Evolutionary conservation across 2,329 filamentous ascomycete genomes (phyloP), one percentile per base, ranked within the genome.

Genomic region (Fonsecaea pedrosoi): DNA sequence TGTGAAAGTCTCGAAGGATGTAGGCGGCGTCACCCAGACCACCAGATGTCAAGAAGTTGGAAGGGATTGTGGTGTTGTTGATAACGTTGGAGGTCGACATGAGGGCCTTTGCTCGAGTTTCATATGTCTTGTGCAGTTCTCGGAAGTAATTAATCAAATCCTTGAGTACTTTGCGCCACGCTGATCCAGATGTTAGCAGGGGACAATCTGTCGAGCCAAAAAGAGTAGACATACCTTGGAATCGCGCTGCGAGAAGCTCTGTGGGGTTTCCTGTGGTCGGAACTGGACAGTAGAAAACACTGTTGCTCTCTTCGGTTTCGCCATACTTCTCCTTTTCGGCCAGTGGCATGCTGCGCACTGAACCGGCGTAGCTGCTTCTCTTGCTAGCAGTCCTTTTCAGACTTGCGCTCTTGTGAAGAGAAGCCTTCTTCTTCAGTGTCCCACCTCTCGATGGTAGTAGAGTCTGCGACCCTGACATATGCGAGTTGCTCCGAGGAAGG

Each of bases 121-220:
- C 94, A 78, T 97, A 97, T 56, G 94, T 92, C 59, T 86, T 86
- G 76, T 97, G 92, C 55, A 98, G 89, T 77, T 98, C 95, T 73
- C 92, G 89, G 77, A 97, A 98, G 78, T 97, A 98, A 64, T 91
- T 83, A 71, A 98, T 97, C 54, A 98, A 84, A 72, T 97, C 94
- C 78, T 98, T 98, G 61, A 99, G 86, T 13, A 97, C 86, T 82
- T 96, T 97, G 74, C 95, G 88, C 95, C 95, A 99, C 60, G 91
- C 93, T 96, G 70, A 8, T 25, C 4, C 30, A 62, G 18, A 64
- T n/a, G 64, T 60, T 38, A 62, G 38, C n/a, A 13, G 18, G 34
- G 18, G 13, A 38, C 45, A 3, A 42, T 18, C 10, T 10, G 2
- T 18, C 25, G 21, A 13, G 32, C 10, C 25, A 15, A 25, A 64